Percentiles rank a stretch among this genome's conserved stretches.
phyloP scores from a whole-genome alignment of 805 yeast genomes.

The Sugiyamaella chiloensis region DNA sequence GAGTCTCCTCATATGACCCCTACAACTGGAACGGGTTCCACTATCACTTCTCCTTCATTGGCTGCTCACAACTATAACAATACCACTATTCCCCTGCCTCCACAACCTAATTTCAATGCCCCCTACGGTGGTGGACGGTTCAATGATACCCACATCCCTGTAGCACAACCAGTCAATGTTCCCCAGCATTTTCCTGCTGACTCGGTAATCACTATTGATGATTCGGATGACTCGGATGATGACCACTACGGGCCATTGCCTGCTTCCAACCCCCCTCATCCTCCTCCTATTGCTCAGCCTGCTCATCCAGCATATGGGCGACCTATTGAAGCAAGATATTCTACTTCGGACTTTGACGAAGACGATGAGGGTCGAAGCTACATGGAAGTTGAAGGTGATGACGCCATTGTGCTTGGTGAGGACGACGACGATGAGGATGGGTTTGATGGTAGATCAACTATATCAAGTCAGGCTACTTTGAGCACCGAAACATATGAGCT shows the following conservation, averaged over 20 bases:
- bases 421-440: no score
- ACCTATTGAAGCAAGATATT: not conserved
- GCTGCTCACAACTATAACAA: slow-evolving; percentile 1
- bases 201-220: slow-evolving; percentile 16
- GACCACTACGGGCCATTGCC: not conserved
- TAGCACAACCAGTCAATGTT: not conserved
- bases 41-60: slow-evolving; percentile 9
- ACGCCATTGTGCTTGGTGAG: slow-evolving; percentile 5
- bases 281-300: slow-evolving; percentile 1
- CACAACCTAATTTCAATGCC: slow-evolving; percentile 21
- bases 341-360: slow-evolving; percentile 9
- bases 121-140: slow-evolving; percentile 11
- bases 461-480: slow-evolving; percentile 23
- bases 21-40: slow-evolving; percentile 6
- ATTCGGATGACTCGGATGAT: slow-evolving; percentile 18
- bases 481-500: slow-evolving; percentile 26
- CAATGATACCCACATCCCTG: not conserved
- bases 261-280: not conserved
- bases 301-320: slow-evolving; percentile 3
- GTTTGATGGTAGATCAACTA: slow-evolving; percentile 12
- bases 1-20: slow-evolving; percentile 57
- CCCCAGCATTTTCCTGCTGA: slow-evolving; percentile 2
- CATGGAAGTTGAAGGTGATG: slow-evolving; percentile 16
- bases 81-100: slow-evolving; percentile 17
- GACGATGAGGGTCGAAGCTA: slow-evolving; percentile 17